Base-by-base conservation (phyloP, 2,329 filamentous ascomycete species). In the Pseudocercospora musae region DNA sequence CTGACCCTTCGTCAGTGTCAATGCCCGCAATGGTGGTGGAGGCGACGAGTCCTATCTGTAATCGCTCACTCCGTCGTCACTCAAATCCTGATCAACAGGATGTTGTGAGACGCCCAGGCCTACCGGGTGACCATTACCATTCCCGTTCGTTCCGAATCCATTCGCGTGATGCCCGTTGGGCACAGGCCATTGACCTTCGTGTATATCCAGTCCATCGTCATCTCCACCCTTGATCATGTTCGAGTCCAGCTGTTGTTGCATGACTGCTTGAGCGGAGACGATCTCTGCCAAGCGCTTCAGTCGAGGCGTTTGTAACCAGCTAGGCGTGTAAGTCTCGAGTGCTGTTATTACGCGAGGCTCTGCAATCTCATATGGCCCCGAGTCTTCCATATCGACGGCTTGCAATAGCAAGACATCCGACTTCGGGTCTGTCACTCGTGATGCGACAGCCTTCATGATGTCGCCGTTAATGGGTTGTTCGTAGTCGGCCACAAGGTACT, bases 371-470 rank as follows among this genome's bases (percentile, higher is more conserved):
- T 99, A 99, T 25, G 94, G 95, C 23, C 95, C 95, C 71, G 92
- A 96, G 79, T 99, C 95, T 74, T 99, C 95, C 93, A 99, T 97
- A 77, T 99, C 95, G 62, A 99, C 93, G 54, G 95, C 92, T 62
- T 94, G 90, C 52, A 99, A 84, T 61, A 99, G 86, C 57, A 99
- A 84, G 2, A 98, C 93, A 71, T 98, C 95, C 72, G 92, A 96
- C 87, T 99, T 99, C 13, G 74, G 74, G 81, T 99, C 95, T 1
- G 94, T 98, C 52, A 99, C 95, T 58, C 93, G 86, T 42, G 92
- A 96, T 7, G 96, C 95, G 58, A 99, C 96, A 7, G 95, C 95
- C 81, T 99, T 99, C 95, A 99, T 99, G 75, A 99, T 99, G 77
- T 99, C 95, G 75, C 94, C 95, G 73, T 99, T 98, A 78, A 99